Conservation (phyloP, 495 filamentous ascomycete species). For the Aspergillus cavernicola region DNA sequence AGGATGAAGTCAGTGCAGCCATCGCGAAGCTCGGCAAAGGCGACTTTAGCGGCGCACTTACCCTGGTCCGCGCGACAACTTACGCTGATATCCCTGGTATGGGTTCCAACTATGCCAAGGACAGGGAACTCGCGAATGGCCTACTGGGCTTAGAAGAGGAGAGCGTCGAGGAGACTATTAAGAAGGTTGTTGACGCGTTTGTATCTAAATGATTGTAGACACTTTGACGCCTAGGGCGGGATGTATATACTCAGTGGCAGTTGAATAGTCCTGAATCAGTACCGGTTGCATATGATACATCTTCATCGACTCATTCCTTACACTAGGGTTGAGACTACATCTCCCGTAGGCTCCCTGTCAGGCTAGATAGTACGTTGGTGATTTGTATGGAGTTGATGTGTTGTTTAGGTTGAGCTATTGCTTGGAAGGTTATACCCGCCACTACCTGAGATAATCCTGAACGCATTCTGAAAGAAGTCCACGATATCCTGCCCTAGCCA, state of each 20-base stretch:
- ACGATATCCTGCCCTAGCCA: not conserved
- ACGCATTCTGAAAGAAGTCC: not conserved
- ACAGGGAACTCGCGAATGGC: slow-evolving; percentile 26
- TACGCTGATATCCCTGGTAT: slow-evolving; percentile 25
- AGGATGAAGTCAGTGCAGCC: slow-evolving; percentile 24
- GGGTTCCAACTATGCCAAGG: slow-evolving; percentile 28
- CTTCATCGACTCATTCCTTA: too few species aligned
- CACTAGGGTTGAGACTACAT: too few species aligned
- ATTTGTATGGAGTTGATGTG: too few species aligned
- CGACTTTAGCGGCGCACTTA: slow-evolving; percentile 31
- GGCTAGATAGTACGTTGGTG: too few species aligned
- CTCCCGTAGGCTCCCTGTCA: too few species aligned
- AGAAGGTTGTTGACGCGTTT: slow-evolving; percentile 12
- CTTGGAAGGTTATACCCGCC: not conserved
- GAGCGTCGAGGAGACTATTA: slow-evolving; percentile 27
- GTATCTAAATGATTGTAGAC: too few species aligned
- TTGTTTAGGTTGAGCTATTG: not conserved
- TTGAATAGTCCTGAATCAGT: too few species aligned
- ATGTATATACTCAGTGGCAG: too few species aligned
- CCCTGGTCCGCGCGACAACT: slow-evolving; percentile 25
- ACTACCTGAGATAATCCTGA: not conserved
- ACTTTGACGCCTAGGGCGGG: too few species aligned
- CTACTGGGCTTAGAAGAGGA: slow-evolving; percentile 28
- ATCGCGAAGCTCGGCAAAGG: slow-evolving; percentile 30
- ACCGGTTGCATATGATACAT: too few species aligned